These are phyloP conservation scores for Helicostylum pulchrum DNA, from an alignment of 192 early-diverging fungal genomes.

Conservation along the genomic window DNA sequence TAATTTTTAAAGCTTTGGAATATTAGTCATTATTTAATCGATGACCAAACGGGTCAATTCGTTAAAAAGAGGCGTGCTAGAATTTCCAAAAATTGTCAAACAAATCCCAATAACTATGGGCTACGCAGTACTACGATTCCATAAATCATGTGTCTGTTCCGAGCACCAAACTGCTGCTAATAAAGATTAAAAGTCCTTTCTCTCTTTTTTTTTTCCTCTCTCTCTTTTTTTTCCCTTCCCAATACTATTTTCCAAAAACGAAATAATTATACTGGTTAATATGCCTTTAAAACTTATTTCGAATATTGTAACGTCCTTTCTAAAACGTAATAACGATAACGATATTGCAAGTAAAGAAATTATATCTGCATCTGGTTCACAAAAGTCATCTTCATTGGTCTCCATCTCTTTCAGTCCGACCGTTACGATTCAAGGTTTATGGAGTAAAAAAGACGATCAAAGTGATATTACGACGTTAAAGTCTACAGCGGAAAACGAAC, in stretches of 20 bases:
- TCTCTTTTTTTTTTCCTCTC: not conserved
- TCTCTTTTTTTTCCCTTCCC: not conserved
- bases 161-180: too few species aligned
- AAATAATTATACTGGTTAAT: too few species aligned
- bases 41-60: too few species aligned
- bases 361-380: conserved; percentile 3
- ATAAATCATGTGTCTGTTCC: too few species aligned
- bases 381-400: not conserved
- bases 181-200: not conserved
- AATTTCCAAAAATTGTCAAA: too few species aligned
- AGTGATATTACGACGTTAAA: not conserved
- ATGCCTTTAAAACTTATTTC: conserved; percentile 21
- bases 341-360: not conserved
- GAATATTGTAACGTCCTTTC: conserved; percentile 9
- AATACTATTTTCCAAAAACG: conserved; percentile 1
- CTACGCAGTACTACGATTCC: too few species aligned
- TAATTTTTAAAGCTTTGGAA: too few species aligned
- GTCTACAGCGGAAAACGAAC: not conserved
- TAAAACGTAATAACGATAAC: conserved; percentile 8
- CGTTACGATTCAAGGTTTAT: conserved; percentile 1
- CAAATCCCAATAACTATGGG: too few species aligned
- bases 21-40: too few species aligned
- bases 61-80: too few species aligned
- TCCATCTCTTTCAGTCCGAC: conserved; percentile 15
- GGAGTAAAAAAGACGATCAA: conserved; percentile 10